A percentile compares a stretch with the other conserved stretches of the same genome.
Evolutionary conservation across 805 yeast genomes (phyloP).

Genomic region (Lipomyces orientalis): DNA sequence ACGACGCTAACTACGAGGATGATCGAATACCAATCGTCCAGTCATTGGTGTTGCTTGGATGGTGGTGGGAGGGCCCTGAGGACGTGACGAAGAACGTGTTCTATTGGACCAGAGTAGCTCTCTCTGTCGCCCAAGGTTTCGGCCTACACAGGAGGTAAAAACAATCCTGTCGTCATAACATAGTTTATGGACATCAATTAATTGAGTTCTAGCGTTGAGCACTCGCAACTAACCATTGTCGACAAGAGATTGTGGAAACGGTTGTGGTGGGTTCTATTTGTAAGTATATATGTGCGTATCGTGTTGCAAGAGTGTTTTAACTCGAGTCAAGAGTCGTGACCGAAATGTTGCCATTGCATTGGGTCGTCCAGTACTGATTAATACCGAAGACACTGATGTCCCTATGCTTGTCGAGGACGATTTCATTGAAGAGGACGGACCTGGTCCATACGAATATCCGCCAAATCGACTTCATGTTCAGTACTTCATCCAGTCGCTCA

Average conservation of each 20-base stretch:
- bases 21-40: constrained; percentile 69
- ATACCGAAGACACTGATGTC: constrained; percentile 75
- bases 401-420: constrained; percentile 73
- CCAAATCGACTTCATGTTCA: constrained; percentile 57
- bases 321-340: constrained; percentile 54
- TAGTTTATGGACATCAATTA: background rate
- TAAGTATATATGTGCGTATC: constrained; percentile 36
- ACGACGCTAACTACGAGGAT: constrained; percentile 69
- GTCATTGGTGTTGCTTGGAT: constrained; percentile 64
- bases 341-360: constrained; percentile 70
- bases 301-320: background rate
- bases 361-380: constrained; percentile 73
- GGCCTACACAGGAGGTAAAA: constrained; percentile 68
- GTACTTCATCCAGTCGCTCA: constrained; percentile 66
- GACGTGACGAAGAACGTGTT: constrained; percentile 68
- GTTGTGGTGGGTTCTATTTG: constrained; percentile 78
- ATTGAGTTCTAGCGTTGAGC: constrained; percentile 42
- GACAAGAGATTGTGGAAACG: constrained; percentile 63
- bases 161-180: background rate
- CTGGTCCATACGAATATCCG: constrained; percentile 51
- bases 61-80: constrained; percentile 77
- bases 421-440: constrained; percentile 60
- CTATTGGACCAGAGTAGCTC: constrained; percentile 73
- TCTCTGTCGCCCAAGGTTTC: constrained; percentile 71
- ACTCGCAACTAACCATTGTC: constrained; percentile 48